Percentiles rank a stretch among this genome's conserved stretches.
phyloP scores from a whole-genome alignment of 163 green algal genomes.

The Chlorella variabilis region DNA sequence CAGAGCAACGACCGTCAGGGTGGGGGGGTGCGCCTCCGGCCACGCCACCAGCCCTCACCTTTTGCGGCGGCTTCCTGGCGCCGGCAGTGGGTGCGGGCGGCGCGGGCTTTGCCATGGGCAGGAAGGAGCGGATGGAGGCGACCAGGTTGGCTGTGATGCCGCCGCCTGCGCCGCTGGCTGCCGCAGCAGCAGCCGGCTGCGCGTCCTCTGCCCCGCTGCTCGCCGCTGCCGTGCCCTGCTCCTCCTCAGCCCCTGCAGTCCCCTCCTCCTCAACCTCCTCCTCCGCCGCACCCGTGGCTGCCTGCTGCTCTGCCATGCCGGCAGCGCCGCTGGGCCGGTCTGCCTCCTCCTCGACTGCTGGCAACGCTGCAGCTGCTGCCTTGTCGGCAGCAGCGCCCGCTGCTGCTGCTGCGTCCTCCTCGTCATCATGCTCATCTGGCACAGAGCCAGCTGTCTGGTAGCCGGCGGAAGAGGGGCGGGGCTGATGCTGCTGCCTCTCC shows the following conservation, averaged over 20 bases:
- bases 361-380: background rate
- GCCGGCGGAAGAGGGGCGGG: conserved; percentile 3
- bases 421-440: background rate
- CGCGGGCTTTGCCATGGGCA: conserved; percentile 47
- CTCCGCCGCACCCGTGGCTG: background rate
- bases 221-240: background rate
- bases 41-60: too few relatives aligned
- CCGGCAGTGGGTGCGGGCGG: background rate
- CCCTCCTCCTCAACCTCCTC: background rate
- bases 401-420: background rate
- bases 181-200: background rate
- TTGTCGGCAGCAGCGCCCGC: background rate
- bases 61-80: conserved; percentile 28
- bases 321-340: background rate
- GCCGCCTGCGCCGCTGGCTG: background rate
- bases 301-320: background rate
- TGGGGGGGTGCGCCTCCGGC: too few relatives aligned
- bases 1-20: too few relatives aligned
- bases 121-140: conserved; percentile 60
- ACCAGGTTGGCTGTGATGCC: conserved; percentile 57
- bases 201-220: background rate
- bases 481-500: background rate
- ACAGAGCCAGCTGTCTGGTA: background rate
- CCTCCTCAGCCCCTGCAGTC: background rate
- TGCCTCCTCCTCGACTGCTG: background rate